Conservation (phyloP, 192 early-diverging fungal species). For the Gaertneriomyces semiglobifer region DNA sequence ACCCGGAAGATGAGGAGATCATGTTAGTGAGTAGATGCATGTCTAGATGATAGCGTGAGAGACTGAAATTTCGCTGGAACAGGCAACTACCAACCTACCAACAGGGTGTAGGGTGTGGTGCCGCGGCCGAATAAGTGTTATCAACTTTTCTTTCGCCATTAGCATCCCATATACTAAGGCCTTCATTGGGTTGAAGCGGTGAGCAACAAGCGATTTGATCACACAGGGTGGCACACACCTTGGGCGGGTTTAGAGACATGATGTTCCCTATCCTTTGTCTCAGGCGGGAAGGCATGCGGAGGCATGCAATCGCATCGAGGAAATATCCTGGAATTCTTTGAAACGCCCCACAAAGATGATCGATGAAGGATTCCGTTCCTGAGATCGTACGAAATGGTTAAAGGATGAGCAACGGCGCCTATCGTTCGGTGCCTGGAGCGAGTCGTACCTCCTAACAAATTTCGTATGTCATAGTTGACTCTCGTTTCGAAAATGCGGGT, state of each 20-base stretch:
- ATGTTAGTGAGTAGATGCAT: constrained; percentile 79
- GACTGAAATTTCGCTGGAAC: neutral
- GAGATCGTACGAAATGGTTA: neutral
- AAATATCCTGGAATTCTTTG: constrained; percentile 69
- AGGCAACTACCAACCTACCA: constrained; percentile 32
- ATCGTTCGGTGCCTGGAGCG: neutral
- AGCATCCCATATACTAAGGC: constrained; percentile 76
- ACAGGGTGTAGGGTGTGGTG: constrained; percentile 76
- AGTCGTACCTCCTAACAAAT: constrained; percentile 53
- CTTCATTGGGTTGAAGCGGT: constrained; percentile 16
- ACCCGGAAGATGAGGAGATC: constrained; percentile 68
- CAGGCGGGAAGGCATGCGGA: constrained; percentile 63
- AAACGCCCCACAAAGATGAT: constrained; percentile 69
- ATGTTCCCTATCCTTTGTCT: constrained; percentile 67
- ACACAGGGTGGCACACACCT: constrained; percentile 37
- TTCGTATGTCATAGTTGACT: constrained; percentile 82
- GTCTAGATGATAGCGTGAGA: constrained; percentile 41
- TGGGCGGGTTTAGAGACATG: constrained; percentile 52
- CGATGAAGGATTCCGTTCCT: constrained; percentile 79
- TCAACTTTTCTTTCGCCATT: constrained; percentile 69
- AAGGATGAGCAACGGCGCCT: neutral
- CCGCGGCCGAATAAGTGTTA: constrained; percentile 70
- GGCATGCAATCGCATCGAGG: constrained; percentile 70
- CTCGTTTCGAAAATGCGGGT: constrained; percentile 81
- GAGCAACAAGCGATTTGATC: neutral